Evolutionary conservation across 169 alveolate genomes (phyloP).

Genomic region (Besnoitia besnoiti): DNA sequence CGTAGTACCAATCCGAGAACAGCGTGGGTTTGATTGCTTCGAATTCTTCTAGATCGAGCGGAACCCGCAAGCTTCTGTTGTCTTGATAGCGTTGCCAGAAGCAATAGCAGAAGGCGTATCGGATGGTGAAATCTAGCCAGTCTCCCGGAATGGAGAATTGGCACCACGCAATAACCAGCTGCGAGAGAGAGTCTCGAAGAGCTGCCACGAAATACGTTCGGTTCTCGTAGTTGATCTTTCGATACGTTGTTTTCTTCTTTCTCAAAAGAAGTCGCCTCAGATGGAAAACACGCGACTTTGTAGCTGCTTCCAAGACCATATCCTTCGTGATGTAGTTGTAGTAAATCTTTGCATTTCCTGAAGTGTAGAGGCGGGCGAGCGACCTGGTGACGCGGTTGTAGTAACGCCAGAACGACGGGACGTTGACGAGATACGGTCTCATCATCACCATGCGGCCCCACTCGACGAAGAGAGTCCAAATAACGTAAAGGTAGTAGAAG

Average conservation of each 20-base stretch:
- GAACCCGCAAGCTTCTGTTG: slow-evolving; percentile 50
- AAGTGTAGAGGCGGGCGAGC: slow-evolving; percentile 68
- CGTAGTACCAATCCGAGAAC: slow-evolving; percentile 66
- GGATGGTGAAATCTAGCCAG: slow-evolving; percentile 73
- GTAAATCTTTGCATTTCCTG: slow-evolving; percentile 68
- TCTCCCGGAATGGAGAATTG: slow-evolving; percentile 70
- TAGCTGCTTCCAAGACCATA: slow-evolving; percentile 72
- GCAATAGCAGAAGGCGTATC: slow-evolving; percentile 71
- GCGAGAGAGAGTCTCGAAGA: slow-evolving; percentile 67
- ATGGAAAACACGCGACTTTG: slow-evolving; percentile 64
- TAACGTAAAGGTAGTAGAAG: slow-evolving; percentile 59
- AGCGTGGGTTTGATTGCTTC: slow-evolving; percentile 59
- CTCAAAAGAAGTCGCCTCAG: slow-evolving; percentile 63
- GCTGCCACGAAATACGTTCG: slow-evolving; percentile 67
- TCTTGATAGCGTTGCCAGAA: slow-evolving; percentile 73
- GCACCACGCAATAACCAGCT: slow-evolving; percentile 68
- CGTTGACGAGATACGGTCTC: slow-evolving; percentile 66
- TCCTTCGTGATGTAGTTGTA: slow-evolving; percentile 71
- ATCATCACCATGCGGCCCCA: slow-evolving; percentile 71
- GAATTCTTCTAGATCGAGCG: slow-evolving; percentile 70
- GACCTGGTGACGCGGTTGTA: slow-evolving; percentile 68
- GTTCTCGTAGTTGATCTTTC: slow-evolving; percentile 67
- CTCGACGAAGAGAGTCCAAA: slow-evolving; percentile 71
- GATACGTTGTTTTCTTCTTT: slow-evolving; percentile 52
- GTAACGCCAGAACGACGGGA: slow-evolving; percentile 70